phyloP scores from a whole-genome alignment of 148 eudicot species.

The Camellia sinensis region DNA sequence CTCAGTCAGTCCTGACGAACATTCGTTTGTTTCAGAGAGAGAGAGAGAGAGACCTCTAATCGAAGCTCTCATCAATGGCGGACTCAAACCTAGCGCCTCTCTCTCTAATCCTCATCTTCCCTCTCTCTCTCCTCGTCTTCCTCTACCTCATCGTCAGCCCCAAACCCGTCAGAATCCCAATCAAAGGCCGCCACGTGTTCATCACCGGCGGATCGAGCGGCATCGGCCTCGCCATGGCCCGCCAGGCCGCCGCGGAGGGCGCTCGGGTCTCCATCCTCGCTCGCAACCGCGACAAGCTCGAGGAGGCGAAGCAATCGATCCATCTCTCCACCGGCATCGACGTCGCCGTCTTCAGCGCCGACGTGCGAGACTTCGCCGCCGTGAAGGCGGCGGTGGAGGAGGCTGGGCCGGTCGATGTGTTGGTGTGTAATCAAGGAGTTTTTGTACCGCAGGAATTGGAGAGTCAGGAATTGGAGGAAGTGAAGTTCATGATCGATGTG shows the following conservation, averaged over 20 bases:
- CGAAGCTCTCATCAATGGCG: slow-evolving; percentile 30
- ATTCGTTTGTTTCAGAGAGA: too few species aligned
- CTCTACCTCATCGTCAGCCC: slow-evolving; percentile 57
- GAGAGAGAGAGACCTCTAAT: too few species aligned
- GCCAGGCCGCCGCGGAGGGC: slow-evolving; percentile 54
- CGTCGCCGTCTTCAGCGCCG: slow-evolving; percentile 58
- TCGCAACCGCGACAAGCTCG: slow-evolving; percentile 47
- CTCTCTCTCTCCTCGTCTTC: slow-evolving; percentile 32
- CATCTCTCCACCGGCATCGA: slow-evolving; percentile 69
- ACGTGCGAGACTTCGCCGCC: slow-evolving; percentile 62
- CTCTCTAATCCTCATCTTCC: slow-evolving; percentile 41
- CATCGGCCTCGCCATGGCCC: slow-evolving; percentile 87
- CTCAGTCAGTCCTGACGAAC: too few species aligned
- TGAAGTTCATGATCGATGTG: slow-evolving; percentile 75
- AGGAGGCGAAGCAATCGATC: slow-evolving; percentile 53
- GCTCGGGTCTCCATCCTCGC: slow-evolving; percentile 79
- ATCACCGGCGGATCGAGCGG: slow-evolving; percentile 99
- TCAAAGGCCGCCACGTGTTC: slow-evolving; percentile 82
- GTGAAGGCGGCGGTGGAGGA: slow-evolving; percentile 55
- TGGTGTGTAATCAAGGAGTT: slow-evolving; percentile 88
- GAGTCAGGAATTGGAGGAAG: slow-evolving; percentile 52
- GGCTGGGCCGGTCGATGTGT: slow-evolving; percentile 64
- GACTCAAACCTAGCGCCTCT: slow-evolving; percentile 17
- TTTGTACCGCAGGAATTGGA: slow-evolving; percentile 55
- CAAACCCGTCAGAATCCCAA: slow-evolving; percentile 50